Evolutionary conservation across 2,329 filamentous ascomycete genomes (phyloP).

Genomic region (Cladosporium cucumerinum): DNA sequence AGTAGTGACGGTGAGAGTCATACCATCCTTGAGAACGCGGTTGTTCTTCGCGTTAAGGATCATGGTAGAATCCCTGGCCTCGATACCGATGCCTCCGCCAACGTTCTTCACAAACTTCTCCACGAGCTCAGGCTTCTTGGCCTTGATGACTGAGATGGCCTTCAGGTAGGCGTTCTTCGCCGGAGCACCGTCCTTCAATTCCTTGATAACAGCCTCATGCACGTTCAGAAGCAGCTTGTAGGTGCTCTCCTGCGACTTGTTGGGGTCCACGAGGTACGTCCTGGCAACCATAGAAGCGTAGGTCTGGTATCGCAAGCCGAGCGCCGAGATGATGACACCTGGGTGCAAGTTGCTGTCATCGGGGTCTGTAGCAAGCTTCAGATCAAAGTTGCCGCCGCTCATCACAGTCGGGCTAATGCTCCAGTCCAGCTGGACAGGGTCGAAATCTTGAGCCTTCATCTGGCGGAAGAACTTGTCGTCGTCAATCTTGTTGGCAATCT

Average conservation of each 20-base stretch:
- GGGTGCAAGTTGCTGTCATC: slow-evolving; percentile 80
- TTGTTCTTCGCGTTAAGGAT: slow-evolving; percentile 83
- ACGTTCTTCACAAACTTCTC: slow-evolving; percentile 93
- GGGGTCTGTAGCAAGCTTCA: slow-evolving; percentile 73
- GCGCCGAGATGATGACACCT: slow-evolving; percentile 86
- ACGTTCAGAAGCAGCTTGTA: slow-evolving; percentile 85
- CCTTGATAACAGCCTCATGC: slow-evolving; percentile 86
- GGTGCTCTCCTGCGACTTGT: slow-evolving; percentile 89
- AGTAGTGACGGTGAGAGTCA: slow-evolving; percentile 90
- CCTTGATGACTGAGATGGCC: slow-evolving; percentile 72
- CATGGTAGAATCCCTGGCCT: slow-evolving; percentile 79
- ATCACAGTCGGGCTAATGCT: slow-evolving; percentile 86
- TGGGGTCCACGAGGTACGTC: slow-evolving; percentile 95
- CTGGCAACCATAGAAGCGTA: slow-evolving; percentile 90
- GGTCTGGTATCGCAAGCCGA: slow-evolving; percentile 92
- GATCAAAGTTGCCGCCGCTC: slow-evolving; percentile 91
- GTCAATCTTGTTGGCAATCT: slow-evolving; percentile 87
- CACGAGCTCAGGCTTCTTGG: slow-evolving; percentile 92
- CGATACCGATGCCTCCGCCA: slow-evolving; percentile 87
- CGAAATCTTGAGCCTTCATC: slow-evolving; percentile 80
- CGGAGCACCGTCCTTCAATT: slow-evolving; percentile 78
- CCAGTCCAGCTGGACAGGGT: slow-evolving; percentile 88
- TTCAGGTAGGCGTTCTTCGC: slow-evolving; percentile 92
- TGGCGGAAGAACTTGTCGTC: slow-evolving; percentile 90
- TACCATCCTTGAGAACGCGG: slow-evolving; percentile 84